These are phyloP conservation scores for Venturia effusa DNA, from an alignment of 2,329 filamentous ascomycete genomes.

Conservation along the genomic window DNA sequence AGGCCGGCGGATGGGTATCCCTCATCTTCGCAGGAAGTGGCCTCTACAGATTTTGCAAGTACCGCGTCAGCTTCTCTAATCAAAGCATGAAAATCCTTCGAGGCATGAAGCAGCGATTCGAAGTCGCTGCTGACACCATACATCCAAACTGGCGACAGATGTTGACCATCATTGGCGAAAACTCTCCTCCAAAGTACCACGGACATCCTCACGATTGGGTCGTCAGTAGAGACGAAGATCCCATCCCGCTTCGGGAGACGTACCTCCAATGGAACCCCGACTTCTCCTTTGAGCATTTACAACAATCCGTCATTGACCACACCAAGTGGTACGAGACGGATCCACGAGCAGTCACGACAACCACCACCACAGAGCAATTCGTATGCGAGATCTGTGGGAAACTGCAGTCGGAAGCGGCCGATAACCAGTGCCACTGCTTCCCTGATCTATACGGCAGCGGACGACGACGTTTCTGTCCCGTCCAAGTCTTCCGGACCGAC, in stretches of 20 bases:
- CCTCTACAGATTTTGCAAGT: constrained; percentile 51
- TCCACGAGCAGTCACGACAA: constrained; percentile 30
- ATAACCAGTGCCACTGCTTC: constrained; percentile 44
- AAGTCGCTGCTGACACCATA: constrained; percentile 42
- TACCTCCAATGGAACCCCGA: constrained; percentile 37
- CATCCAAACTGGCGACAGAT: constrained; percentile 43
- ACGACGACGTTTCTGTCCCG: constrained; percentile 29
- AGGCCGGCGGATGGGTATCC: constrained; percentile 44
- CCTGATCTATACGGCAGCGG: constrained; percentile 39
- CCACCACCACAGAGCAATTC: constrained; percentile 22
- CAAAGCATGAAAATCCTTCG: constrained; percentile 39
- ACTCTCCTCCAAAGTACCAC: constrained; percentile 29
- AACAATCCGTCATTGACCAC: constrained; percentile 39
- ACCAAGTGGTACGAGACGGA: constrained; percentile 39
- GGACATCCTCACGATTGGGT: constrained; percentile 45
- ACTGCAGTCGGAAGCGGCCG: constrained; percentile 37
- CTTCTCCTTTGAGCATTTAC: constrained; percentile 39
- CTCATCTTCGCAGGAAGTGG: constrained; percentile 48
- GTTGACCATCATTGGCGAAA: constrained; percentile 35
- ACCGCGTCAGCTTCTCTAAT: constrained; percentile 42
- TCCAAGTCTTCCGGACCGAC: constrained; percentile 42
- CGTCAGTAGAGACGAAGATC: constrained; percentile 31
- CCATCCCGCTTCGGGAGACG: constrained; percentile 34
- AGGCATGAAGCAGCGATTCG: constrained; percentile 36
- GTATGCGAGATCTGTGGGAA: constrained; percentile 37